Evolutionary conservation across 768 basidiomycete species (phyloP).

Genomic region (Tylopilus balloui): DNA sequence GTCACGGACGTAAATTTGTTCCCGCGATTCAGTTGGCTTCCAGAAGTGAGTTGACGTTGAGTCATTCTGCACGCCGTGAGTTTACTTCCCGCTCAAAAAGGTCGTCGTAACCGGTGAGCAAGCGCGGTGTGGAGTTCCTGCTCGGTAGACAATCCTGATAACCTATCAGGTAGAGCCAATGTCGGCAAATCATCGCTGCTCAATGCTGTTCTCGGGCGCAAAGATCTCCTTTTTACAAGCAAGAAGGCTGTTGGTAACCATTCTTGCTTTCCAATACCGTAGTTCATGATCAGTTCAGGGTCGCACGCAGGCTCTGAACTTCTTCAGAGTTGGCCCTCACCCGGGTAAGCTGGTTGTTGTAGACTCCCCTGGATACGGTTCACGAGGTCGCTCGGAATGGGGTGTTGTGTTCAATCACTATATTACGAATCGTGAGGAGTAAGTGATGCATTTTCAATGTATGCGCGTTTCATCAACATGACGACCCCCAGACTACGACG

Average conservation of each 20-base stretch:
- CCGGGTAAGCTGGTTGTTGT: constrained; percentile 61
- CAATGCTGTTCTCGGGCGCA: constrained; percentile 62
- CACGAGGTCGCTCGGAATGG: constrained; percentile 71
- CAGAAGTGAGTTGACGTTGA: constrained; percentile 27
- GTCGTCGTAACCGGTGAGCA: constrained; percentile 27
- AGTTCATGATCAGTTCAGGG: constrained; percentile 42
- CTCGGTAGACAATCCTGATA: not conserved
- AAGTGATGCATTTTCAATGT: constrained; percentile 22
- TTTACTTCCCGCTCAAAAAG: constrained; percentile 11
- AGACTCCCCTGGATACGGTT: constrained; percentile 79
- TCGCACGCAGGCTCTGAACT: constrained; percentile 66
- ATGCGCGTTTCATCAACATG: not conserved
- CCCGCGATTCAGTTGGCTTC: constrained; percentile 16
- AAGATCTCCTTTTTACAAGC: constrained; percentile 54
- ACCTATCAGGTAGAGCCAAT: constrained; percentile 62
- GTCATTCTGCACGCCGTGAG: not conserved
- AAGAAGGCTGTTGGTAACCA: constrained; percentile 58
- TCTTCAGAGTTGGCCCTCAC: constrained; percentile 59
- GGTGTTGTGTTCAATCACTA: constrained; percentile 66
- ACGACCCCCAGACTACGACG: constrained; percentile 50
- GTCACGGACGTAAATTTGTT: constrained; percentile 18
- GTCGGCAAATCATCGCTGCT: constrained; percentile 72
- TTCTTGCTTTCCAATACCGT: not conserved
- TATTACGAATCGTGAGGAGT: constrained; percentile 57
- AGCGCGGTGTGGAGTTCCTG: not conserved